Evolutionary conservation across 148 eudicot genomes (phyloP), one percentile per base, ranked within the genome.

Genomic region (Nyssa sinensis): DNA sequence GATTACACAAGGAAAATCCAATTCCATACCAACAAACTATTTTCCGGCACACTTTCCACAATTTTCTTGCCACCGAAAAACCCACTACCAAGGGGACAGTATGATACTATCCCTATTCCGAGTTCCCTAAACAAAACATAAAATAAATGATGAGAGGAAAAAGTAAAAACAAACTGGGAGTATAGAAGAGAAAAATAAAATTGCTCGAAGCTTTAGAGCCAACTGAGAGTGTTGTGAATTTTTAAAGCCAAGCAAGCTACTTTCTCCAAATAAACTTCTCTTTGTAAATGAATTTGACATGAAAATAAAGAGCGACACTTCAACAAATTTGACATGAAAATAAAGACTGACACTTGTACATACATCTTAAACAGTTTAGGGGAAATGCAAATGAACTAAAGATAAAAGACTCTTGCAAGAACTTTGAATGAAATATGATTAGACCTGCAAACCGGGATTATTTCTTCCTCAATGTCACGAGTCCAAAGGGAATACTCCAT

Each of bases 41-140:
- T 3, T 69, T 71, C 77, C 13, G 88, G 81, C n/a, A 91, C 72
- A 59, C 82, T 79, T 70, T 93, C 98, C 75, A 83, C 80, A 55
- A 78, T 82, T 61, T 85, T 93, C 79, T 85, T 91, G 58, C 96
- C 98, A 23, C 84, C 98, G 21, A 93, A 88, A 75, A 93, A 83
- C 19, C 96, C 93, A 64, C 88, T 87, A 34, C 90, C 96, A 76
- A 87, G 82, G 73, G 98, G 96, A 63, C 96, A 75, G 65, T 87
- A 93, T 9, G 98, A 85, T 34, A 93, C 98, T 37, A 93, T 79
- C 32, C 92, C 88, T 55, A 91, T 89, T 79, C 98, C 96, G 69
- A 90, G 96, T 67, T 88, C 96, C 83, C 96, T 93, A 83, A 66
- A 57, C 74, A 44, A 11, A 74, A 41, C 25, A 64, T 33, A 10